phyloP scores from a whole-genome alignment of 495 filamentous ascomycete genomes.

The Aspergillus biplanus region DNA sequence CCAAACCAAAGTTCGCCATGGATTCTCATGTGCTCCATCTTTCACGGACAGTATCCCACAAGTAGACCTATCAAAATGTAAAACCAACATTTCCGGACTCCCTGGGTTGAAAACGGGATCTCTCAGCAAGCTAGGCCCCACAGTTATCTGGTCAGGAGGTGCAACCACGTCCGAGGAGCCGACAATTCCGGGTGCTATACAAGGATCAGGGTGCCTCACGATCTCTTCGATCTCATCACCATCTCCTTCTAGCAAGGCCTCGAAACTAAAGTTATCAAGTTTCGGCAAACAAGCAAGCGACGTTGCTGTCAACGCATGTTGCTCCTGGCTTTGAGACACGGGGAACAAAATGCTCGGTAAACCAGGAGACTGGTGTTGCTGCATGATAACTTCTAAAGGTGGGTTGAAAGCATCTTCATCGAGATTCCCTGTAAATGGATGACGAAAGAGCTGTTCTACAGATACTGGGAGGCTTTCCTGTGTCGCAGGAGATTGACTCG shows the following conservation, averaged over 20 bases:
- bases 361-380: slow-evolving; percentile 25
- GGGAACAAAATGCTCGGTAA: slow-evolving; percentile 22
- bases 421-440: slow-evolving; percentile 14
- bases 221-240: slow-evolving; percentile 66
- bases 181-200: slow-evolving; percentile 41
- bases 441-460: slow-evolving; percentile 22
- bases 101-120: slow-evolving; percentile 52
- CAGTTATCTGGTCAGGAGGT: background rate
- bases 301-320: slow-evolving; percentile 6
- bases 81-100: slow-evolving; percentile 66
- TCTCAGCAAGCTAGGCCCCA: slow-evolving; percentile 17
- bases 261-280: slow-evolving; percentile 36
- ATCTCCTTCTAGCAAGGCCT: slow-evolving; percentile 42
- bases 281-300: slow-evolving; percentile 7
- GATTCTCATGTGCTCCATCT: slow-evolving; percentile 75
- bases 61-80: slow-evolving; percentile 70
- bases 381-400: slow-evolving; percentile 17
- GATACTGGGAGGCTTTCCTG: slow-evolving; percentile 13
- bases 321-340: slow-evolving; percentile 15
- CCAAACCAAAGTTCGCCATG: slow-evolving; percentile 77
- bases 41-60: slow-evolving; percentile 77
- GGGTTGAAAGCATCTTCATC: slow-evolving; percentile 22
- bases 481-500: slow-evolving; percentile 3
- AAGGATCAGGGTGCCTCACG: slow-evolving; percentile 49
- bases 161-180: slow-evolving; percentile 18